phyloP scores from a whole-genome alignment of 495 filamentous ascomycete species.

The Hypoxylon subgilvum region DNA sequence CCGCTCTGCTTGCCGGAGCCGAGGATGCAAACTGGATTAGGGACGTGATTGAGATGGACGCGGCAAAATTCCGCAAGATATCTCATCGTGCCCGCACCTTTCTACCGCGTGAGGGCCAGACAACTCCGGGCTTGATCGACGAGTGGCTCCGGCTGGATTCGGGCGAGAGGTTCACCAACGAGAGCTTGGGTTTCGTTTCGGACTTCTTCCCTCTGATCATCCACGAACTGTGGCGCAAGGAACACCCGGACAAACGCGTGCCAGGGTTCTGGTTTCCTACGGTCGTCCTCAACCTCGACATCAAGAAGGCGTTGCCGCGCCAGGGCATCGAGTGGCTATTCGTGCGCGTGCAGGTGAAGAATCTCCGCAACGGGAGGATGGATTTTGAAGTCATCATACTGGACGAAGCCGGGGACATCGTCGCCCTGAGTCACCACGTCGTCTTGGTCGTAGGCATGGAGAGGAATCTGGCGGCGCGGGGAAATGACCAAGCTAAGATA shows the following conservation, averaged over 20 bases:
- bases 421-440: constrained; percentile 68
- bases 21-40: constrained; percentile 56
- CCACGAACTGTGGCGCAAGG: constrained; percentile 17
- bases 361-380: constrained; percentile 64
- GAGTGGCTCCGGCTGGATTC: constrained; percentile 67
- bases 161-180: constrained; percentile 61
- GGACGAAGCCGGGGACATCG: constrained; percentile 60
- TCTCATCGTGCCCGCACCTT: constrained; percentile 59
- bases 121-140: constrained; percentile 54
- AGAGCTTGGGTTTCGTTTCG: constrained; percentile 60
- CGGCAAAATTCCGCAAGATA: constrained; percentile 67
- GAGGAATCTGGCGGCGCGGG: constrained; percentile 57
- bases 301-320: constrained; percentile 67
- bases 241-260: constrained; percentile 33
- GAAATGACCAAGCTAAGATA: constrained; percentile 36
- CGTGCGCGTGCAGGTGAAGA: constrained; percentile 59
- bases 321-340: constrained; percentile 70
- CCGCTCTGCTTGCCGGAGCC: constrained; percentile 43
- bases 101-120: constrained; percentile 60
- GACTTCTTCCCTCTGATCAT: constrained; percentile 61
- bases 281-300: constrained; percentile 66
- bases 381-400: constrained; percentile 66
- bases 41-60: no score
- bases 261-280: constrained; percentile 75
- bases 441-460: constrained; percentile 60